Evolutionary conservation across 2,329 filamentous ascomycete species (phyloP).

Genomic region (Colletotrichum viniferum): DNA sequence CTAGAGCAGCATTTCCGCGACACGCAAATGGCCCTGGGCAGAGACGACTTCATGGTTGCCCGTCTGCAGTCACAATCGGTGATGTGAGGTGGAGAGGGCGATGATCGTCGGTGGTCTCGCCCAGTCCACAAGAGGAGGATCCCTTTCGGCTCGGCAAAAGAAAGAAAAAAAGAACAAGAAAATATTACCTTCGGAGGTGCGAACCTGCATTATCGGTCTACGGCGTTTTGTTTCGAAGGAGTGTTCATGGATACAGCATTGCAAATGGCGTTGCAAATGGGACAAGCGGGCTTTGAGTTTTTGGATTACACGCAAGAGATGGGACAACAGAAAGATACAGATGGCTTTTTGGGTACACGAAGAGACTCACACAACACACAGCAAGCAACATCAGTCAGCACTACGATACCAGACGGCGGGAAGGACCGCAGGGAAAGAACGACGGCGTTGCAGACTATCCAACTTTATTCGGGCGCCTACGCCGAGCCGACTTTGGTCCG

Average conservation of each 20-base stretch:
- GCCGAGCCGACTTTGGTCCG: not conserved
- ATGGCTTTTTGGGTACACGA: not conserved
- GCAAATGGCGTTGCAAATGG: not conserved
- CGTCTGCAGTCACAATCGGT: not conserved
- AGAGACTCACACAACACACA: not conserved
- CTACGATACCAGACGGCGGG: not conserved
- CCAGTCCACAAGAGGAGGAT: not conserved
- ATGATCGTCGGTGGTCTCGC: not conserved
- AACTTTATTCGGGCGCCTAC: not conserved
- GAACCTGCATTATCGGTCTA: not conserved
- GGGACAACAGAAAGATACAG: not conserved
- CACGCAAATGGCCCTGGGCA: not conserved
- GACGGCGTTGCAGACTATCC: not conserved
- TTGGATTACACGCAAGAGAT: not conserved
- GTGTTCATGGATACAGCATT: not conserved
- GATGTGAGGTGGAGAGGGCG: not conserved
- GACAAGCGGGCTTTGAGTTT: not conserved
- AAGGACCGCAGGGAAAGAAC: not conserved
- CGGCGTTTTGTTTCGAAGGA: not conserved
- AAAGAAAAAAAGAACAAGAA: not conserved
- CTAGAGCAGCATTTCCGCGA: slow-evolving; percentile 6
- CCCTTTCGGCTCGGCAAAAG: not conserved
- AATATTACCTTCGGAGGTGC: not conserved
- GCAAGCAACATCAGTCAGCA: not conserved
- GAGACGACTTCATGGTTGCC: not conserved